Conservation (phyloP, 176 grass and related monocot species). For the Zoysia japonica region DNA sequence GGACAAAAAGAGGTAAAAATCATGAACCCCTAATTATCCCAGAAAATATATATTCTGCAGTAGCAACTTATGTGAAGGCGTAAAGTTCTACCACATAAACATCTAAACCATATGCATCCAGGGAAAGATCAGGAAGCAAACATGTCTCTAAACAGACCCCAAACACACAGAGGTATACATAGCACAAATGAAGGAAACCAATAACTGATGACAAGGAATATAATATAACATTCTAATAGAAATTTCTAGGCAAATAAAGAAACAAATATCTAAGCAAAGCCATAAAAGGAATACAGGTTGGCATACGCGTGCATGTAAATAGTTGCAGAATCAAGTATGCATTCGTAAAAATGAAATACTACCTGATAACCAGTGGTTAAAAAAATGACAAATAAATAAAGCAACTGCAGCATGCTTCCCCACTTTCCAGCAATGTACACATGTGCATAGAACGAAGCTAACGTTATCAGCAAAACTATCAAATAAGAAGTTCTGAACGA, state of each 20-base stretch:
- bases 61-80: not conserved
- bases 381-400: not conserved
- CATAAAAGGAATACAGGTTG: not conserved
- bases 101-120: not conserved
- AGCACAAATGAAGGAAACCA: slow-evolving; percentile 7
- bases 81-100: slow-evolving; percentile 5
- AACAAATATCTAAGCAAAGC: not conserved
- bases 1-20: slow-evolving; percentile 8
- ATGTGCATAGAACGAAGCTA: too few relatives aligned
- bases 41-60: not conserved
- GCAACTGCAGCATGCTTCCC: too few relatives aligned
- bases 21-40: not conserved
- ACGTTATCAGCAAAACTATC: too few relatives aligned
- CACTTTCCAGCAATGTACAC: too few relatives aligned
- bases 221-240: not conserved
- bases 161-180: slow-evolving; percentile 6
- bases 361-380: not conserved
- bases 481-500: too few relatives aligned
- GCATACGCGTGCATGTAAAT: not conserved
- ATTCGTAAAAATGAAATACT: not conserved
- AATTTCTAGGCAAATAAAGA: not conserved
- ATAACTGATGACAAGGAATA: not conserved
- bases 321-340: slow-evolving; percentile 8
- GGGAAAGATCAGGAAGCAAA: not conserved
- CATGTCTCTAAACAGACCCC: not conserved